Evolutionary conservation across 352 stramenopile genomes (phyloP).

Genomic region (Globisporangium cederbergense): DNA sequence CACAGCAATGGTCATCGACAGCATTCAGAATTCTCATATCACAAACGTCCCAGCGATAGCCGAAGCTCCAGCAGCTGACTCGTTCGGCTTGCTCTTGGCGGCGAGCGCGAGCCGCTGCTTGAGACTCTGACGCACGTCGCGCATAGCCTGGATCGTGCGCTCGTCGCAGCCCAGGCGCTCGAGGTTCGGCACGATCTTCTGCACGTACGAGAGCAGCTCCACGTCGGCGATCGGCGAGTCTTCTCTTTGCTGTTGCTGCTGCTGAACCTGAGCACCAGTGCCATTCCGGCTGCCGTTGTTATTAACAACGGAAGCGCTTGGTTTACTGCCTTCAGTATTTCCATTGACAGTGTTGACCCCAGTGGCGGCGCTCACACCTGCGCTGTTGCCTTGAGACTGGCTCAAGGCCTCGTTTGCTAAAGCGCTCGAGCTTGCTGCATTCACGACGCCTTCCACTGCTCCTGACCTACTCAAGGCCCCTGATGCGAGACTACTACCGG

Average conservation of each 20-base stretch:
- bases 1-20: not conserved
- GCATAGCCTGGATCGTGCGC: conserved; percentile 18
- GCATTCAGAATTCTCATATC: not conserved
- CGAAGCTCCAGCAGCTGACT: not conserved
- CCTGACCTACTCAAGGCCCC: not conserved
- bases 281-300: no score
- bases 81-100: not conserved
- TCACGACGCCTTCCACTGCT: not conserved
- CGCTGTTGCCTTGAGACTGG: not conserved
- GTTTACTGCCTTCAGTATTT: not conserved
- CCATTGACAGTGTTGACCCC: not conserved
- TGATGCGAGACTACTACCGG: not conserved
- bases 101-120: conserved; percentile 13
- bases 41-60: not conserved
- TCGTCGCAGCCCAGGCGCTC: conserved; percentile 20
- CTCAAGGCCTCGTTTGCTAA: not conserved
- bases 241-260: not conserved
- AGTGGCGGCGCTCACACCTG: not conserved
- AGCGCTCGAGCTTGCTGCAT: not conserved
- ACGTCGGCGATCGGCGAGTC: conserved; percentile 8
- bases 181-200: conserved; percentile 21
- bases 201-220: conserved; percentile 17
- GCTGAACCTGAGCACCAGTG: not conserved
- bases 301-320: no score
- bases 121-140: conserved; percentile 17